phyloP scores from a whole-genome alignment of 768 basidiomycete species.

The Lanmaoa pseudosensibilis region DNA sequence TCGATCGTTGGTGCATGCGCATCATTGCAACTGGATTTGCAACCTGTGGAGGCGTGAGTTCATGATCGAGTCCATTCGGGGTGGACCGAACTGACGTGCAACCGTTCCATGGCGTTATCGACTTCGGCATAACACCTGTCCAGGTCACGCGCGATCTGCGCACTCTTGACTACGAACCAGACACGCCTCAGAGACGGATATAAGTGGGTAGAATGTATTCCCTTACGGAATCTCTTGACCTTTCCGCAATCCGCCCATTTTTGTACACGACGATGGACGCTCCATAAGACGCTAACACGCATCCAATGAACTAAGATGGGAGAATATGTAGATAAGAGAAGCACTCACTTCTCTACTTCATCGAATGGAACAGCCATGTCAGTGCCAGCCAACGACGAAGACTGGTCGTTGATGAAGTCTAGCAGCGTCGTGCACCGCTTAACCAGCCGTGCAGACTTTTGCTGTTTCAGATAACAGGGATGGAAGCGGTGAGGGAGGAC shows the following conservation, averaged over 20 bases:
- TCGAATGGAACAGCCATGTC: constrained; percentile 42
- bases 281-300: constrained; percentile 40
- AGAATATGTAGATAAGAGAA: background rate
- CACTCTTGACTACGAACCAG: constrained; percentile 39
- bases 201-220: background rate
- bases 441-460: constrained; percentile 43
- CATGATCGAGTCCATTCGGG: background rate
- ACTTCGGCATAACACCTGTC: constrained; percentile 45
- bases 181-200: constrained; percentile 4
- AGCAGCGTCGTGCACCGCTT: constrained; percentile 43
- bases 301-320: background rate
- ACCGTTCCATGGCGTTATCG: constrained; percentile 40
- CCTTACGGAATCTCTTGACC: constrained; percentile 42
- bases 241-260: constrained; percentile 42
- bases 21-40: constrained; percentile 23
- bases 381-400: constrained; percentile 39
- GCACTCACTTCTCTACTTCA: constrained; percentile 44
- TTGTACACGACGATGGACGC: constrained; percentile 39
- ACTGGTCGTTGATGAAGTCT: constrained; percentile 41
- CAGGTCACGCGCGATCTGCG: constrained; percentile 48
- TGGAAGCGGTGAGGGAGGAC: background rate
- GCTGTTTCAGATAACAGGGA: constrained; percentile 29
- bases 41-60: constrained; percentile 18
- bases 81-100: constrained; percentile 38
- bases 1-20: constrained; percentile 32